Conservation (phyloP, 2,329 filamentous ascomycete species). For the Aureobasidium sp. region DNA sequence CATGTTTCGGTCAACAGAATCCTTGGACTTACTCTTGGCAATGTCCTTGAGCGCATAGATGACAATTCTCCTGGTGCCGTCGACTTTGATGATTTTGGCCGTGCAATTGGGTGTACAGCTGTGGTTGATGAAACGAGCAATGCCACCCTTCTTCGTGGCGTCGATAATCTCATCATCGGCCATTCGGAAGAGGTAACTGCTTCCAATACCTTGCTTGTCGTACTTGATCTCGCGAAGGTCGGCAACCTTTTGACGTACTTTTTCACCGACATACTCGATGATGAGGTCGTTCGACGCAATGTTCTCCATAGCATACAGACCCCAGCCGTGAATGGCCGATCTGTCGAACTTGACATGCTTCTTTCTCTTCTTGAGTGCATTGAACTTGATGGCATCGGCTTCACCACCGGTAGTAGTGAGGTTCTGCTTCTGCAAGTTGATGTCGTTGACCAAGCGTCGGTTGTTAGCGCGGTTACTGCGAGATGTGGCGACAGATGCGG, state of each 20-base stretch:
- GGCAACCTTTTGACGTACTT: slow-evolving; percentile 93
- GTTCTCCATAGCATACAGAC: slow-evolving; percentile 93
- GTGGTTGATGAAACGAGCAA: slow-evolving; percentile 97
- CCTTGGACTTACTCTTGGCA: slow-evolving; percentile 66
- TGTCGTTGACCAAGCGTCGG: slow-evolving; percentile 83
- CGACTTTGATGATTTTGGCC: slow-evolving; percentile 98
- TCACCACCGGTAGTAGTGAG: slow-evolving; percentile 57
- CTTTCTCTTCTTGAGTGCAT: slow-evolving; percentile 98
- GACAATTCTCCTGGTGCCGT: slow-evolving; percentile 95
- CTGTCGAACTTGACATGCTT: slow-evolving; percentile 97
- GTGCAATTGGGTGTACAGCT: slow-evolving; percentile 98
- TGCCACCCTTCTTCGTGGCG: slow-evolving; percentile 96
- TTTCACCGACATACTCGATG: slow-evolving; percentile 97
- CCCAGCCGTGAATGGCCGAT: slow-evolving; percentile 98
- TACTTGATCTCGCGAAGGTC: slow-evolving; percentile 89
- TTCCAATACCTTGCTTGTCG: slow-evolving; percentile 91
- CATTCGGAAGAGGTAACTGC: slow-evolving; percentile 95
- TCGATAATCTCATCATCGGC: slow-evolving; percentile 97
- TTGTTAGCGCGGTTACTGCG: slow-evolving; percentile 93
- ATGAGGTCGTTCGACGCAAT: slow-evolving; percentile 99
- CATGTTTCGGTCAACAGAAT: neutral
- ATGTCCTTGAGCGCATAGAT: slow-evolving; percentile 97
- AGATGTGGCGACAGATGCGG: slow-evolving; percentile 78
- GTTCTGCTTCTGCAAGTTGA: slow-evolving; percentile 85
- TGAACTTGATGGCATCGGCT: slow-evolving; percentile 89